phyloP scores from a whole-genome alignment of 2,329 filamentous ascomycete species.

The Thermoascus crustaceus region DNA sequence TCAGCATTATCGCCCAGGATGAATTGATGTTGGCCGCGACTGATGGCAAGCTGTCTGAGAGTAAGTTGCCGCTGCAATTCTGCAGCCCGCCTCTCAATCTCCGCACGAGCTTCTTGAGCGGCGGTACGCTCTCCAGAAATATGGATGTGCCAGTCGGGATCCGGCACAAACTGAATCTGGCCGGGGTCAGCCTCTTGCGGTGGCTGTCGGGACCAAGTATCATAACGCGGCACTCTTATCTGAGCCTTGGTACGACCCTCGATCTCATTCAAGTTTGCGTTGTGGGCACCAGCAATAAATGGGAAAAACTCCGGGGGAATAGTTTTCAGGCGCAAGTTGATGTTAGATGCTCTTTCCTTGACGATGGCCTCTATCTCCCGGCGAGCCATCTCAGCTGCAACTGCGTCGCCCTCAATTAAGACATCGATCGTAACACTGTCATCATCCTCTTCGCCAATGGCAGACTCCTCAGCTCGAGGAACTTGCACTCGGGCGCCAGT shows the following conservation, averaged over 20 bases:
- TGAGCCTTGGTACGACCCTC: constrained; percentile 68
- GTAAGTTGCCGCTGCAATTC: constrained; percentile 69
- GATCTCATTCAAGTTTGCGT: constrained; percentile 57
- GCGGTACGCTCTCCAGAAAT: constrained; percentile 78
- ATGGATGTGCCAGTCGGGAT: constrained; percentile 68
- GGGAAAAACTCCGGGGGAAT: constrained; percentile 91
- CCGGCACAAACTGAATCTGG: constrained; percentile 62
- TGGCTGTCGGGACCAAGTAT: constrained; percentile 61
- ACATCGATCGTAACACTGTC: constrained; percentile 75
- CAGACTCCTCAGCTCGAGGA: constrained; percentile 65
- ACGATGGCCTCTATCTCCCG: constrained; percentile 81
- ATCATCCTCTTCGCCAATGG: constrained; percentile 63
- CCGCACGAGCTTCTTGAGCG: constrained; percentile 68
- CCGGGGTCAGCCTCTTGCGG: constrained; percentile 54
- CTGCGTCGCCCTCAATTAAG: constrained; percentile 79
- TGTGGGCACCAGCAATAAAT: constrained; percentile 78
- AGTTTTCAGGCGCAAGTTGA: constrained; percentile 71
- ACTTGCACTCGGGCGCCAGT: constrained; percentile 87
- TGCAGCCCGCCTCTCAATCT: constrained; percentile 70
- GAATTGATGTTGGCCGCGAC: constrained; percentile 85
- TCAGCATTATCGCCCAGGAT: constrained; percentile 79
- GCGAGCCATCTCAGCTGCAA: constrained; percentile 75
- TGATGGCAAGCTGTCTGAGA: constrained; percentile 71
- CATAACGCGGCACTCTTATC: constrained; percentile 74
- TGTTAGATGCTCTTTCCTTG: constrained; percentile 72